A percentile compares a stretch with the other conserved stretches of the same genome.
These are phyloP conservation scores for Penicillium roqueforti DNA, from an alignment of 495 filamentous ascomycete genomes.

Conservation along the genomic window DNA sequence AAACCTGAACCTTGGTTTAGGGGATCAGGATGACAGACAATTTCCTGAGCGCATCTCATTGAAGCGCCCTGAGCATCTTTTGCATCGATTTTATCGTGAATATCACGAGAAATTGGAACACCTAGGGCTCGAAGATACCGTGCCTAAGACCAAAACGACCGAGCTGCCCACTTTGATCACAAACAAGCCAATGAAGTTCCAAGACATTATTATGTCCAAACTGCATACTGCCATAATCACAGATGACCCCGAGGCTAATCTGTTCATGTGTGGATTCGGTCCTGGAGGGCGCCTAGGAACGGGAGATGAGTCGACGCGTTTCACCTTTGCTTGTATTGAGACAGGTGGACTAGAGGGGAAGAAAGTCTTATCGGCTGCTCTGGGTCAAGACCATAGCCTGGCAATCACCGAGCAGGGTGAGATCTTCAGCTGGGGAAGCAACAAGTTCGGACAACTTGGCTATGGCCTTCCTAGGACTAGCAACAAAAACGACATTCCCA, in stretches of 20 bases:
- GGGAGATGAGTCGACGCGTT: slow-evolving; percentile 83
- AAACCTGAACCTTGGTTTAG: slow-evolving; percentile 86
- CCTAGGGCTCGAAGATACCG: slow-evolving; percentile 20
- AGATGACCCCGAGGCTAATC: slow-evolving; percentile 82
- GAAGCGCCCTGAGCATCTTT: slow-evolving; percentile 73
- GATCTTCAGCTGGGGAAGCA: slow-evolving; percentile 90
- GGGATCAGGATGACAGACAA: slow-evolving; percentile 89
- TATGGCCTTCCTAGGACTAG: slow-evolving; percentile 59
- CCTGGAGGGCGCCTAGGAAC: slow-evolving; percentile 86
- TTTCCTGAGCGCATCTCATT: slow-evolving; percentile 79
- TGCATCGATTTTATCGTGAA: slow-evolving; percentile 63
- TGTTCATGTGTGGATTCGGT: slow-evolving; percentile 90
- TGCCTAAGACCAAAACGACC: slow-evolving; percentile 19
- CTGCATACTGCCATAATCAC: slow-evolving; percentile 88
- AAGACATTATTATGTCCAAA: slow-evolving; percentile 82
- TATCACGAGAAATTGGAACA: slow-evolving; percentile 42
- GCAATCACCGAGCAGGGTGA: slow-evolving; percentile 77
- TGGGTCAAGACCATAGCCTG: slow-evolving; percentile 89
- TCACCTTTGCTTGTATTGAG: slow-evolving; percentile 76
- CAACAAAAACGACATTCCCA: slow-evolving; percentile 64
- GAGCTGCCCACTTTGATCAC: slow-evolving; percentile 65
- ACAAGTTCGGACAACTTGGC: slow-evolving; percentile 81
- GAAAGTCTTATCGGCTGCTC: slow-evolving; percentile 64
- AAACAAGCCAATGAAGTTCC: slow-evolving; percentile 65
- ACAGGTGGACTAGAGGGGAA: slow-evolving; percentile 65